Conservation (phyloP, 441 rosid species). For the Pelargonium cotyledonis region DNA sequence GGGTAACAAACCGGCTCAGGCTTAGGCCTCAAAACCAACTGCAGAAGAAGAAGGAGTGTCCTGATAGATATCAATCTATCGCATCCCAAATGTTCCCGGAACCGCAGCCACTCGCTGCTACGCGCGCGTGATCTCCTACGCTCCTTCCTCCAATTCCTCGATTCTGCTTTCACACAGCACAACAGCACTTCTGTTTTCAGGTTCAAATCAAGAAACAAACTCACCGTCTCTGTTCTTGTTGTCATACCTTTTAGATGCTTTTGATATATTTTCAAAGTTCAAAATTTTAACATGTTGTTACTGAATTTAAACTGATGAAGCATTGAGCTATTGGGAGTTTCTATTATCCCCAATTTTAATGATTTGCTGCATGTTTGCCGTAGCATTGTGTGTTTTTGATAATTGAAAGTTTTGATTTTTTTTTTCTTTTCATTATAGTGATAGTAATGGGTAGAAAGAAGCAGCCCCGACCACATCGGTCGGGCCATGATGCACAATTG, state of each 20-base stretch:
- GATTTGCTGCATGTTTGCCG: neutral
- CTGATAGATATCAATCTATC: neutral
- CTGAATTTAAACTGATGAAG: neutral
- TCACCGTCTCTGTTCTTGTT: neutral
- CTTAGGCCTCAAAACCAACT: neutral
- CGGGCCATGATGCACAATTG: conserved; percentile 33
- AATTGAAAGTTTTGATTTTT: neutral
- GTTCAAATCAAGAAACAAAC: conserved; percentile 16
- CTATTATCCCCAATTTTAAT: neutral
- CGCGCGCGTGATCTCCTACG: conserved; percentile 27
- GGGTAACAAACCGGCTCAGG: neutral
- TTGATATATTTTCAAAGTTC: neutral
- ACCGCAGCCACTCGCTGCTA: conserved; percentile 6
- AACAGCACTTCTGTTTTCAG: conserved; percentile 15
- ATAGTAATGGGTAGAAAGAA: conserved; percentile 78
- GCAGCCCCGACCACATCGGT: conserved; percentile 71
- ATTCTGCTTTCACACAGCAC: conserved; percentile 14
- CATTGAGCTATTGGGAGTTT: neutral
- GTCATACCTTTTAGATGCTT: neutral
- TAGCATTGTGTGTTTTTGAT: conserved; percentile 9
- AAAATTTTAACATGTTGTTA: neutral
- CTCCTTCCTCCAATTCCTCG: conserved; percentile 10
- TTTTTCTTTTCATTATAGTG: conserved; percentile 27
- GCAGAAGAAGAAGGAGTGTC: neutral
- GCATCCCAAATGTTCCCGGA: neutral